phyloP scores from a whole-genome alignment of 2,329 filamentous ascomycete species.

The Penicillium sp. region DNA sequence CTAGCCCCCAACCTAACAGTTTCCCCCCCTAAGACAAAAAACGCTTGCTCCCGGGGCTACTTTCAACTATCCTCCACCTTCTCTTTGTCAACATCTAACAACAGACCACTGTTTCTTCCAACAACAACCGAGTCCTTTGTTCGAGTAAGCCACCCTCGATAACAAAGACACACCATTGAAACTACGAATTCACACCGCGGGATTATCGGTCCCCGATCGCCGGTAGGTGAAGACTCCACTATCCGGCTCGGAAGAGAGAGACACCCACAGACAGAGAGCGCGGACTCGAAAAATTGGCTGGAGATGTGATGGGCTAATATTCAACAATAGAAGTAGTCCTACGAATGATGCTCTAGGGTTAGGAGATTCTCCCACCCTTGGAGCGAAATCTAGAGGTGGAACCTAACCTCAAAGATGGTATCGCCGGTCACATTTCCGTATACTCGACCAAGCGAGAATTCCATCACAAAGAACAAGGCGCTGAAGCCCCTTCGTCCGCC shows the following conservation, averaged over 20 bases:
- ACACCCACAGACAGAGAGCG: background rate
- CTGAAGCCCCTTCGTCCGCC: slow-evolving; percentile 4
- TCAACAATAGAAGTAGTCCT: background rate
- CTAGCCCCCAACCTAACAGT: background rate
- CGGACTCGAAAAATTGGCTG: background rate
- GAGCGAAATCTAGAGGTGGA: background rate
- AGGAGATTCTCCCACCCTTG: background rate
- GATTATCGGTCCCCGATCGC: background rate
- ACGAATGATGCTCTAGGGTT: slow-evolving; percentile 1
- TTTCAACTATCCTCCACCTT: background rate
- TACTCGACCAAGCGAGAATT: background rate
- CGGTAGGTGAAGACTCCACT: background rate
- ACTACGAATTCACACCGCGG: background rate
- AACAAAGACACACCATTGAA: background rate
- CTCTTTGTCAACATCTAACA: background rate
- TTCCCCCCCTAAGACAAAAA: background rate
- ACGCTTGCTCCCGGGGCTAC: background rate
- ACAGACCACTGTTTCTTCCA: background rate
- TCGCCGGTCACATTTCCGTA: slow-evolving; percentile 2
- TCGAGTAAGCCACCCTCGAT: background rate
- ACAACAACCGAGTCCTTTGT: background rate
- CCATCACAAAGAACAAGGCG: slow-evolving; percentile 1
- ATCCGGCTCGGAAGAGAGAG: background rate
- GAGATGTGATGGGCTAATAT: background rate
- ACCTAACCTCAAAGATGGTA: slow-evolving; percentile 5